A percentile compares a stretch with the other conserved stretches of the same genome.
Evolutionary conservation across 2,329 filamentous ascomycete genomes (phyloP).

Genomic region (Colletotrichum falcatum): DNA sequence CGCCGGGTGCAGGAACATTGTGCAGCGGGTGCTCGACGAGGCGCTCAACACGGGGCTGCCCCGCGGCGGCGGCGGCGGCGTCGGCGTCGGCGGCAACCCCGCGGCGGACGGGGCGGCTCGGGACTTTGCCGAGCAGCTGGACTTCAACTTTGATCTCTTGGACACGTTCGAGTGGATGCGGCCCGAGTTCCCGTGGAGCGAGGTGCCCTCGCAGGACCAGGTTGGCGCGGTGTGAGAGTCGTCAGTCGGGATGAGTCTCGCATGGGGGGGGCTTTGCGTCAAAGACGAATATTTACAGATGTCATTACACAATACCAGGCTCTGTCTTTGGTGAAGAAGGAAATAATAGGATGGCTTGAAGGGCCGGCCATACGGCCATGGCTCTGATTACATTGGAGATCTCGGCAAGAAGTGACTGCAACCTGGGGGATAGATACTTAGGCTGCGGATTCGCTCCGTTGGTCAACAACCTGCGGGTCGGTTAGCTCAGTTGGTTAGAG

Average conservation of each 20-base stretch:
- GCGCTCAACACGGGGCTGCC: constrained; percentile 54
- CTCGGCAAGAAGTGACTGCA: no score
- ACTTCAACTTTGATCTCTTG: constrained; percentile 61
- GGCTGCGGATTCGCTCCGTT: rapidly evolving
- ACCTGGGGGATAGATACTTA: neutral
- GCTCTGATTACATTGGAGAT: neutral
- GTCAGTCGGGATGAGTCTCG: neutral
- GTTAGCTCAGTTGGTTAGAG: constrained; percentile 19
- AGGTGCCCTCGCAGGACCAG: neutral
- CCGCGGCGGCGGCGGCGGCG: neutral
- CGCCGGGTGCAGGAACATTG: constrained; percentile 58
- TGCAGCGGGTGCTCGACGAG: constrained; percentile 63
- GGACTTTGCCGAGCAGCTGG: constrained; percentile 47
- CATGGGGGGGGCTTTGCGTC: rapidly evolving
- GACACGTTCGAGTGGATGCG: constrained; percentile 63
- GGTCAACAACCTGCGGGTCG: neutral
- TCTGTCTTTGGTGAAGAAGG: neutral
- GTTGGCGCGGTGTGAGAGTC: neutral
- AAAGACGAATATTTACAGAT: neutral
- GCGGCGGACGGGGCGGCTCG: constrained; percentile 47
- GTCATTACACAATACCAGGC: no score
- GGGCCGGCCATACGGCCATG: neutral
- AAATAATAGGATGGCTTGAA: neutral
- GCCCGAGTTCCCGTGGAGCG: constrained; percentile 41
- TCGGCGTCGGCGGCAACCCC: constrained; percentile 7